Evolutionary conservation across 2,329 filamentous ascomycete genomes (phyloP), one percentile per base, ranked within the genome.

Genomic region (Cytospora piceicola): DNA sequence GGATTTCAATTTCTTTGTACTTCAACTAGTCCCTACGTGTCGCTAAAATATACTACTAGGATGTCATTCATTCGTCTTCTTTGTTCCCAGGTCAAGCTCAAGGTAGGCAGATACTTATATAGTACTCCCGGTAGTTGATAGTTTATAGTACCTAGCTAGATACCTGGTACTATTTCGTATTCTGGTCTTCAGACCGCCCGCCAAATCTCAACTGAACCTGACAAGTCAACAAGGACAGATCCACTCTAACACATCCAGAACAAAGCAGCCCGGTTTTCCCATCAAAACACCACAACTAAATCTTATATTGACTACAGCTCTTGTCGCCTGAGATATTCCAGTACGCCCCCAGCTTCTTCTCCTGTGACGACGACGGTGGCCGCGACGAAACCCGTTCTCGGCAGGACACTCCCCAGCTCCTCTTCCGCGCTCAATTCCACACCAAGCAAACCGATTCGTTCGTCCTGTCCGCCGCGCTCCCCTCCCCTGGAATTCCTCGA

Each of bases 221-320:
- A 49, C 46, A 49, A 49, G 46, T 24, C 46, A 49, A 49, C 46
- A 49, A 49, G 46, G n/a, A 49, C 46, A 49, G 58, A 51, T 46
- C 42, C 58, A 62, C 53, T 51, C 58, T 42, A 32, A 42, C 46
- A 39, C 39, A 39, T 46, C 51, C 62, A 59, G 32, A 32, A 58
- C 54, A 57, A 63, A 52, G 53, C 32, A 53, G 42, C 51, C 32
- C 52, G 39, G 11, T 24, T 49, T 49, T n/a, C 22, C 22, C 46
- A 49, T 22, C 46, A 24, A 49, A 49, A 49, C 46, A 49, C 22
- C 60, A 27, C 36, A 54, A 36, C 61, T 15, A 63, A 58, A 58
- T 52, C 54, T 58, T 63, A 63, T 58, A 53, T 58, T 55, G 55
- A 63, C 46, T 29, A 39, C 42, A 49, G 15, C 42, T 20, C 20